Base-by-base conservation (phyloP, 257 asterid genomes). In the Scutellaria galericulata region DNA sequence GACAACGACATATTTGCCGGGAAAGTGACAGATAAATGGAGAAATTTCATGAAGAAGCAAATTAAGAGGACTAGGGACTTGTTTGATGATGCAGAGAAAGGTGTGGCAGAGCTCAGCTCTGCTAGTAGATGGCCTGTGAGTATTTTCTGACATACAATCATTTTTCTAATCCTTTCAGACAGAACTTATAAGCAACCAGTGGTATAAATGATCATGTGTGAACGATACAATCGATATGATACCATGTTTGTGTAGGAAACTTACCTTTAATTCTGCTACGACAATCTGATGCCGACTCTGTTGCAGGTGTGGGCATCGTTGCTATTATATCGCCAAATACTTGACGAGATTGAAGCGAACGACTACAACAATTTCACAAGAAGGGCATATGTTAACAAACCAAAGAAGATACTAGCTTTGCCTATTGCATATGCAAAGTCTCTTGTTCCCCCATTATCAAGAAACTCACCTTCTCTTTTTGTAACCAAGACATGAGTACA, bases 111-210 rank as follows among this genome's bases (percentile, higher is more conserved):
- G 79, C 96, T 92, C 79, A 88, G 86, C 78, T 76, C 96, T 8
- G 96, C 94, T 31, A 92, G 98, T 55, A 80, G 98, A 88, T 92
- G 92, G 97, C 98, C 98, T 5, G 98, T 88, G 84, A 86, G 91
- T 57, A 70, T 18, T 46, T 37, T 18, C 2, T 1, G 31, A 9
- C 41, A 6, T 45, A n/a, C 45, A 13, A 8, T 1, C 9, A 47
- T n/a, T 14, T 40, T 44, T 22, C 18, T 7, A 8, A 44, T 42
- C 47, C 47, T 42, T 42, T 42, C 47, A 8, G 12, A 50, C 50
- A 12, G 50, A 45, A 24, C 4, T 12, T 50, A 13, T n/a, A 50
- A 55, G 39, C 61, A 55, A n/a, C 12, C 22, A 31, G 37, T 31
- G 5, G 9, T 14, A 52, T 14, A 9, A 52, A n/a, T 52, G 63